Evolutionary conservation across 345 rosid species (phyloP).

Genomic region (Noccaea bulbosa): DNA sequence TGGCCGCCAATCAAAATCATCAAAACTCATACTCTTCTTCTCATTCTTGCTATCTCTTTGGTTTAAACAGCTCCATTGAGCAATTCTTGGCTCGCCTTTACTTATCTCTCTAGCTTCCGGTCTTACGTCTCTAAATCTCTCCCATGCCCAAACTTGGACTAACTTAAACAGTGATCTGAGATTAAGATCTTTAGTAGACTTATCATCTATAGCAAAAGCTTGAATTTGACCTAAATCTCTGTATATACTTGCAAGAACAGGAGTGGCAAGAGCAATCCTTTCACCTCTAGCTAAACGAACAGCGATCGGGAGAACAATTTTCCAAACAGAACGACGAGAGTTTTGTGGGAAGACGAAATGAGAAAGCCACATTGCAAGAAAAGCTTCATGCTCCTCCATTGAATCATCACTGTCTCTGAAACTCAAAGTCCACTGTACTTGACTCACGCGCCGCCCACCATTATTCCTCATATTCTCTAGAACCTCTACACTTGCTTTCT

Average conservation of each 20-base stretch:
- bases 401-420: conserved; percentile 41
- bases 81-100: conserved; percentile 44
- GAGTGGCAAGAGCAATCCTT: conserved; percentile 52
- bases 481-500: not conserved
- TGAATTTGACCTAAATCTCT: conserved; percentile 44
- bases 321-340: not conserved
- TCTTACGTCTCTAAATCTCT: conserved; percentile 41
- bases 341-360: conserved; percentile 34
- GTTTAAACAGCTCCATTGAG: conserved; percentile 32
- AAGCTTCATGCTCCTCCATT: conserved; percentile 54
- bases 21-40: conserved; percentile 24
- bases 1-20: conserved; percentile 55
- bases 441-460: not conserved
- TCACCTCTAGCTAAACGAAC: conserved; percentile 52
- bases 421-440: conserved; percentile 36
- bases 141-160: conserved; percentile 56
- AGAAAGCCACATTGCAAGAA: conserved; percentile 50
- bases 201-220: not conserved
- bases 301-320: conserved; percentile 33
- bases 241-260: conserved; percentile 49
- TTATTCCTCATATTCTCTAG: not conserved
- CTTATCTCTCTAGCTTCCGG: conserved; percentile 11
- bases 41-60: conserved; percentile 11
- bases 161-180: conserved; percentile 46
- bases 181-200: not conserved